Percentiles rank a stretch among this genome's conserved stretches.
Conservation (phyloP, 306 rosid genomes). For the Castanea crenata region DNA sequence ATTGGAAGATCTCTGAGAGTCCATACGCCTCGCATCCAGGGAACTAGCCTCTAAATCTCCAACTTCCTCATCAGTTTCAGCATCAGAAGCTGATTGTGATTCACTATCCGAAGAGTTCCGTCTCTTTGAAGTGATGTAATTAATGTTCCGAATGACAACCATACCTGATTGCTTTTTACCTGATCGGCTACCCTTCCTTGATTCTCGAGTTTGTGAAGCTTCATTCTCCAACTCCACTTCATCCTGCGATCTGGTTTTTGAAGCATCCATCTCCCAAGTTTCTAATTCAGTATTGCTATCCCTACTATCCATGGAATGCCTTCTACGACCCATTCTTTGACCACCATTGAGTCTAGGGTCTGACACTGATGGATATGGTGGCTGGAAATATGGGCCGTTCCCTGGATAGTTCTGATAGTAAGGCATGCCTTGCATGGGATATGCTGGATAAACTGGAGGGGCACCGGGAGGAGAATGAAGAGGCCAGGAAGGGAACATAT, state of each 20-base stretch:
- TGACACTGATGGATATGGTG: constrained; percentile 62
- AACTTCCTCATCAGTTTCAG: constrained; percentile 62
- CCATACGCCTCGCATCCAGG: constrained; percentile 26
- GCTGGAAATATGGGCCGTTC: constrained; percentile 65
- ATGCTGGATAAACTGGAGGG: constrained; percentile 71
- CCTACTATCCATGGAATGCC: constrained; percentile 84
- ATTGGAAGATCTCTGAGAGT: constrained; percentile 47
- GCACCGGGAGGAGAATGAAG: constrained; percentile 82
- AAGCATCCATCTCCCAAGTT: constrained; percentile 52
- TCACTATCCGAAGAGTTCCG: constrained; percentile 64
- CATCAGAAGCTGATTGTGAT: constrained; percentile 58
- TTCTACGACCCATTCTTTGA: constrained; percentile 55
- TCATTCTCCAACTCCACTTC: constrained; percentile 58
- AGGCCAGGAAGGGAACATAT: constrained; percentile 92
- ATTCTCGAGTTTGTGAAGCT: constrained; percentile 46
- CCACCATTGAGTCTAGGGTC: constrained; percentile 59
- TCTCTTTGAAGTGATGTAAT: constrained; percentile 74
- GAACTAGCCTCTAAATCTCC: constrained; percentile 30
- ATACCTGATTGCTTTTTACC: constrained; percentile 68
- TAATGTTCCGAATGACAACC: constrained; percentile 88
- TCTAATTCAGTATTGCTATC: constrained; percentile 59
- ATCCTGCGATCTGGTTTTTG: constrained; percentile 47
- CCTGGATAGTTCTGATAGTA: constrained; percentile 83
- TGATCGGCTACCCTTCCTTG: constrained; percentile 50
- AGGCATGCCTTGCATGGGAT: constrained; percentile 95